Base-by-base conservation (phyloP, 2,329 filamentous ascomycete genomes). In the Alternaria angustiovoidea region DNA sequence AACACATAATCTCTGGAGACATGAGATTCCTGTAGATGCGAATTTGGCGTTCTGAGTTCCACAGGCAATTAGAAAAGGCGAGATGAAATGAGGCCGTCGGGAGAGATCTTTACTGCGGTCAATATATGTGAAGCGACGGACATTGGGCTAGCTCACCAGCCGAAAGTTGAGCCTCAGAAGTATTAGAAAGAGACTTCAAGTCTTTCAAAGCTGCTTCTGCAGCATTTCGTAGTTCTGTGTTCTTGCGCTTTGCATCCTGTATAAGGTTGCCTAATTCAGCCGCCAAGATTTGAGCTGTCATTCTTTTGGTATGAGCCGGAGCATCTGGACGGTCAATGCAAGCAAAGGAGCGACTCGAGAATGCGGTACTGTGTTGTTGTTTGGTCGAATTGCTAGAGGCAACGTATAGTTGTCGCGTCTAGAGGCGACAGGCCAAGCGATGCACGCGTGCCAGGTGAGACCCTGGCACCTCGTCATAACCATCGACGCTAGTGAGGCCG, bases 161-260 rank as follows among this genome's bases (percentile, higher is more conserved):
- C 68, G 89, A 87, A 66, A 93, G 84, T 73, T 93, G 90, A 51
- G 89, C 84, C 79, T 97, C 93, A 38, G 91, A 92, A 41, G 89
- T 89, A 52, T 88, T 85, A 53, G 90, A 86, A 20, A 96, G 83
- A 52, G 85, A 84, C 79, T 91, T 97, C 62, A 99, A 85, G 69
- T 98, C 95, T 67, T 93, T 91, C 22, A 98, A 84, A 14, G 95
- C 96, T 80, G 94, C 96, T 76, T 99, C 95, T 28, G 95, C 93
- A 51, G 95, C 93, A 85, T 91, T 91, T 82, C 91, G 89, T 54
- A 99, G 85, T 73, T 98, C 95, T 69, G 91, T 88, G 79, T 97
- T 91, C 81, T 96, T 98, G 73, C 94, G 88, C 81, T 96, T 98
- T 77, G 94, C 95, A 83, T 99, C 95, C 80, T 96, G 92, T 72